phyloP scores from a whole-genome alignment of 257 asterid genomes.

The Nicotiana undulata region DNA sequence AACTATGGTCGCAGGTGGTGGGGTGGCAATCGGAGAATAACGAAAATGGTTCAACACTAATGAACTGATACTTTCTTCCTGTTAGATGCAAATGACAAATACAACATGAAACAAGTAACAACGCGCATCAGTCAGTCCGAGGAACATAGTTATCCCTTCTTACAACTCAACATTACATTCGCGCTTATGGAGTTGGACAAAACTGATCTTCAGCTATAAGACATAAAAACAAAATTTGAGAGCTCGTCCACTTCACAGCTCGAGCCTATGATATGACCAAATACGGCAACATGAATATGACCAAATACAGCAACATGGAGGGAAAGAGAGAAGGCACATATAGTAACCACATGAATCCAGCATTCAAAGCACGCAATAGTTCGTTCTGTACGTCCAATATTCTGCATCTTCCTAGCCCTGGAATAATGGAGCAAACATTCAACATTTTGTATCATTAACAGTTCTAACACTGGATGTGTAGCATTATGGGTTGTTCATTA shows the following conservation, averaged over 20 bases:
- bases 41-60: neutral
- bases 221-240: neutral
- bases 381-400: neutral
- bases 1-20: neutral
- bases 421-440: neutral
- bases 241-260: neutral
- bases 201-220: neutral
- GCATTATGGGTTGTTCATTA: neutral
- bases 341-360: neutral
- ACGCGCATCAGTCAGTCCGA: neutral
- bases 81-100: neutral
- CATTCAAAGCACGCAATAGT: neutral
- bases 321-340: neutral
- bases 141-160: neutral
- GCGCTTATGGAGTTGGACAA: neutral
- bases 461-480: neutral
- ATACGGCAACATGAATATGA: neutral
- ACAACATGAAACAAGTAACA: neutral
- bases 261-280: neutral
- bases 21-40: neutral
- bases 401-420: neutral
- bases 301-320: neutral
- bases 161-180: neutral
- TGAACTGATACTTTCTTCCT: neutral
- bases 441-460: neutral